Base-by-base conservation (phyloP, 2,329 filamentous ascomycete genomes). In the Graphilbum ipis-grandicollis region DNA sequence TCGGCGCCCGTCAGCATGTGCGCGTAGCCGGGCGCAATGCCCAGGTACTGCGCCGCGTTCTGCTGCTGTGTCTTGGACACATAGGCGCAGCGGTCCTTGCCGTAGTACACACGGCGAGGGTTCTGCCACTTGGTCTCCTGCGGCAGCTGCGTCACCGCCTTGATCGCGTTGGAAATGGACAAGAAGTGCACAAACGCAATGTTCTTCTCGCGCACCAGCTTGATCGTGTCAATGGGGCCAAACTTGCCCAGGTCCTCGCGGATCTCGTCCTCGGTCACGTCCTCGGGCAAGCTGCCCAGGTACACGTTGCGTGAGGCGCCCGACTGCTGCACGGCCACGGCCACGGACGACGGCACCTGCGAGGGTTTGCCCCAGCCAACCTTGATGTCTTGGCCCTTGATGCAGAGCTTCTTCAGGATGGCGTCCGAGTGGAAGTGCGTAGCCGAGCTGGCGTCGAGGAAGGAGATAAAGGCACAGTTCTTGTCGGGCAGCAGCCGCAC, bases 381-480 rank as follows among this genome's bases (percentile, higher is more conserved):
- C 68, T 98, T 98, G 66, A 98, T 94, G 56, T 98, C 90, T 64
- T 96, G 90, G 19, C 88, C 88, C 60, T 93, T 86, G 64, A 98
- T 93, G 50, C 86, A 86, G 54, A 98, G 74, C 69, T 96, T 98
- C 69, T 98, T 98, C 71, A 98, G 72, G 60, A 98, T 98, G 48
- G 90, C 90, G 67, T 98, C 90, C 17, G 90, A 98, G 66, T 98
- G 90, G 63, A 98, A 98, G 56, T 98, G 90, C 18, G 88, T 96
- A 39, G 90, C 90, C 22, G 90, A 94, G 62, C 86, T 93, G 50
- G 86, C 85, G 53, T 98, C 90, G 46, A 98, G 68, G 65, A 98
- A 98, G 8, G 90, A 98, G 55, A 98, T 96, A 67, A 98, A 98
- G 40, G 90, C 90, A 54, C 90, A 98, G 68, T 96, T 98, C 82